Percentiles rank a stretch among this genome's conserved stretches.
Conservation (phyloP, 306 rosid genomes). For the Sechiopsis laciniata region DNA sequence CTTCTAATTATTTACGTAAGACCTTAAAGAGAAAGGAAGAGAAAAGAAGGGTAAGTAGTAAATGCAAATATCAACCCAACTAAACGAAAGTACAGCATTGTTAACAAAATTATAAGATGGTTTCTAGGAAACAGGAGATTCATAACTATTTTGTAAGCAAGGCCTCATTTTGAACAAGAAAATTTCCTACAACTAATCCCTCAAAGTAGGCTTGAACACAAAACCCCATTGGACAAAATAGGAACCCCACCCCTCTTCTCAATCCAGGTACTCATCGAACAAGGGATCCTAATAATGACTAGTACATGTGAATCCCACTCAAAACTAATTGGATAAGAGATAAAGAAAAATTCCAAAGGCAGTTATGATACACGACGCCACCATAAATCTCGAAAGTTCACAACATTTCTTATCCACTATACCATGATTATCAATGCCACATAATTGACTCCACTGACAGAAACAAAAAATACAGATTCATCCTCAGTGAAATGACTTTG, state of each 20-base stretch:
- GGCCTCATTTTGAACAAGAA: neutral
- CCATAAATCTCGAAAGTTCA: neutral
- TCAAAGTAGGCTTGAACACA: neutral
- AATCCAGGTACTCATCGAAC: neutral
- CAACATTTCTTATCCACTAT: neutral
- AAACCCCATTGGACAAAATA: neutral
- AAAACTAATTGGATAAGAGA: slow-evolving; percentile 7
- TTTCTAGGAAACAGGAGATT: neutral
- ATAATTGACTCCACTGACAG: neutral
- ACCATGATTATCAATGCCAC: neutral
- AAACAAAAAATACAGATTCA: neutral
- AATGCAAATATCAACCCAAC: too few species aligned
- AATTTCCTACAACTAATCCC: neutral
- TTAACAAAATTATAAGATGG: neutral
- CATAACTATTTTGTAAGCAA: neutral
- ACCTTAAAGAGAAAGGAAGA: too few species aligned
- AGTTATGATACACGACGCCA: neutral
- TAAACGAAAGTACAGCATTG: too few species aligned
- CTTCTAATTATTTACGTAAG: too few species aligned
- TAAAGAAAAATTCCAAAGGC: neutral
- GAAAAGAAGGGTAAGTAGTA: too few species aligned
- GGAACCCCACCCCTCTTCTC: neutral
- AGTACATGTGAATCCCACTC: neutral
- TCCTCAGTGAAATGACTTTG: neutral
- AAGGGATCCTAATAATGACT: slow-evolving; percentile 8